A percentile compares a stretch with the other conserved stretches of the same genome.
Conservation (phyloP, 1,139 yeast genomes). For the Yamadazyma diospyri region DNA sequence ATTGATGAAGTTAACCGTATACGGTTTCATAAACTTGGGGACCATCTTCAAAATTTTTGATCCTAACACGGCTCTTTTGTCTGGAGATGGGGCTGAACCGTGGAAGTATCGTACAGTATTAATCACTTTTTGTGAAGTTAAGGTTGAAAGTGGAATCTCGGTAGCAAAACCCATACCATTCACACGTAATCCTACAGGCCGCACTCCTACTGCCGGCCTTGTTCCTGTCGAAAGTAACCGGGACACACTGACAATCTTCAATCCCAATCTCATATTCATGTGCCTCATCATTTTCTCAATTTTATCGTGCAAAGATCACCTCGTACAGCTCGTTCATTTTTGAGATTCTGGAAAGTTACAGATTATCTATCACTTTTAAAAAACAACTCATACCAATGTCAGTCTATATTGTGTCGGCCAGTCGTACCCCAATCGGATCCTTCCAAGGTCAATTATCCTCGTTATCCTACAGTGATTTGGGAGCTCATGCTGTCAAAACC, state of each 20-base stretch:
- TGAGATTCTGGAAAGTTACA: constrained; percentile 2
- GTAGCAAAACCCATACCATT: too few relatives aligned
- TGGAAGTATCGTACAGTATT: not conserved
- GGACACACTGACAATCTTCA: too few relatives aligned
- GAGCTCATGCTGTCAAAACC: constrained; percentile 86
- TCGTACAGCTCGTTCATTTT: not conserved
- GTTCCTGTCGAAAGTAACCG: not conserved
- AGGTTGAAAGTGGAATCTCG: too few relatives aligned
- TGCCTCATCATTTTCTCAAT: not conserved
- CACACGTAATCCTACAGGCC: too few relatives aligned
- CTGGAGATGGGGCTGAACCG: constrained; percentile 1
- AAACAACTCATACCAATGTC: constrained; percentile 21
- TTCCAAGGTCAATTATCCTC: constrained; percentile 82
- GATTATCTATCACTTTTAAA: not conserved
- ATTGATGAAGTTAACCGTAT: constrained; percentile 44
- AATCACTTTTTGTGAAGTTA: too few relatives aligned
- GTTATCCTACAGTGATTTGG: constrained; percentile 77
- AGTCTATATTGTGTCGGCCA: constrained; percentile 85
- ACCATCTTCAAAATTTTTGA: constrained; percentile 30
- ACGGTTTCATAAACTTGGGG: constrained; percentile 50
- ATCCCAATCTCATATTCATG: too few relatives aligned
- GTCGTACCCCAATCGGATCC: constrained; percentile 95
- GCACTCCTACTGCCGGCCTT: too few relatives aligned
- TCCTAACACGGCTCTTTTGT: constrained; percentile 15
- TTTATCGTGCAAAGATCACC: not conserved